Evolutionary conservation across 495 filamentous ascomycete species (phyloP), one percentile per base, ranked within the genome.

Genomic region (Barbatosphaeria neglecta): DNA sequence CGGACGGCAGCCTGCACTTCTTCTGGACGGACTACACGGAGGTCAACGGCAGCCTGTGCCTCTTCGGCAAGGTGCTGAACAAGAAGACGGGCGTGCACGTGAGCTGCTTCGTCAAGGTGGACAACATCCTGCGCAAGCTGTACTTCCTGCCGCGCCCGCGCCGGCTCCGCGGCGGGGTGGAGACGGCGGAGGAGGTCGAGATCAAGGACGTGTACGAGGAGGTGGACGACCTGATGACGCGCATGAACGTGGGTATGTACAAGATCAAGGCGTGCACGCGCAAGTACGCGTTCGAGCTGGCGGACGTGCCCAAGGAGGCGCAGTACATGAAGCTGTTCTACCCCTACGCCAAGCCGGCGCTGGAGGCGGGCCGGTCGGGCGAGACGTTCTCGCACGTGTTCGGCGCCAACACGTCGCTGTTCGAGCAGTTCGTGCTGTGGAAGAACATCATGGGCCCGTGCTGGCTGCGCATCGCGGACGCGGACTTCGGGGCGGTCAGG

Each of bases 1-100:
- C 84, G 51, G 89, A 98, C 58, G 92, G 93, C 19, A 90, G 84
- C 54, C 69, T 98, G 16, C 83, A 82, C 53, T 84, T 98, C 72
- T 98, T 95, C 66, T 98, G 92, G 92, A 80, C 88, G 11, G 92
- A 98, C 59, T 97, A 93, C 54, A 88, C 87, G 0, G 92, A 98
- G 60, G 70, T 96, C 61, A 88, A 90, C 58, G 93, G 90, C 37
- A 87, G 80, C 51, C 69, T 98, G 3, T 95, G 88, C 61, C 74
- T 98, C 28, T 98, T 97, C 65, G 92, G 92, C 43, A 98, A 98
- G 58, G 93, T 95, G 2, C 83, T 84, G 58, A 88, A 96, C 63
- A 95, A 90, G 64, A 83, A 81, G 51, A 84, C 76, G 20, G 81
- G 78, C 27, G 68, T 67, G 25, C 88, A 82, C 60, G 82, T 87